These are phyloP conservation scores for Xeromyces bisporus DNA, from an alignment of 495 filamentous ascomycete species.

Conservation along the genomic window DNA sequence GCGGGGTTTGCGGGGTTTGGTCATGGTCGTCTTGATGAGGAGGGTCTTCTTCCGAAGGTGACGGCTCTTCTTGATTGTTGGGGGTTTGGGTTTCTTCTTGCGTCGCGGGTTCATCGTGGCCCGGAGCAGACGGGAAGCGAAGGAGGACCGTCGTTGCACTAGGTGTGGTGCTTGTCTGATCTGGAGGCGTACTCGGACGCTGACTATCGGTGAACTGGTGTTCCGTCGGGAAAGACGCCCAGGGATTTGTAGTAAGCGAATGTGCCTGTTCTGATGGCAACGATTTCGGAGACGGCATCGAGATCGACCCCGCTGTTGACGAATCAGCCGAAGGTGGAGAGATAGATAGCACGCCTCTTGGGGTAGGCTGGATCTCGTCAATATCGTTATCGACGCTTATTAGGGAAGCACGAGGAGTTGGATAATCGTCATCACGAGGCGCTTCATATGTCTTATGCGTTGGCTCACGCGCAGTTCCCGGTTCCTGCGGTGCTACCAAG, in stretches of 20 bases:
- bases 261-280: conserved; percentile 17
- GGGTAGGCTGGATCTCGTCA: conserved; percentile 17
- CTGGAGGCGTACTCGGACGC: conserved; percentile 16
- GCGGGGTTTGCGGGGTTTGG: conserved; percentile 19
- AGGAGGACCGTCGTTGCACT: conserved; percentile 23
- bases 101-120: conserved; percentile 10
- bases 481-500: conserved; percentile 6
- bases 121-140: conserved; percentile 22
- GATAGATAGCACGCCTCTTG: conserved; percentile 17
- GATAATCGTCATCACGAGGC: conserved; percentile 6
- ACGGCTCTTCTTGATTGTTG: conserved; percentile 8
- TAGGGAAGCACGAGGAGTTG: conserved; percentile 20
- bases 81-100: conserved; percentile 1
- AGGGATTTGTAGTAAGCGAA: conserved; percentile 26
- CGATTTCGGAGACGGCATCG: conserved; percentile 15
- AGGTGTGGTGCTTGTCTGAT: conserved; percentile 3
- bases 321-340: conserved; percentile 16
- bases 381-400: conserved; percentile 18
- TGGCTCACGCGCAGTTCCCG: conserved; percentile 5
- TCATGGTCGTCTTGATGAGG: conserved; percentile 8
- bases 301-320: conserved; percentile 19
- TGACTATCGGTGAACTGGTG: neutral
- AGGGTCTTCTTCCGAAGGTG: conserved; percentile 5
- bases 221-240: conserved; percentile 15
- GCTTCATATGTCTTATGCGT: conserved; percentile 5